Percentiles rank a stretch among this genome's conserved stretches.
These are phyloP conservation scores for Fraxinus floribunda DNA, from an alignment of 305 asterid species.

Conservation along the genomic window DNA sequence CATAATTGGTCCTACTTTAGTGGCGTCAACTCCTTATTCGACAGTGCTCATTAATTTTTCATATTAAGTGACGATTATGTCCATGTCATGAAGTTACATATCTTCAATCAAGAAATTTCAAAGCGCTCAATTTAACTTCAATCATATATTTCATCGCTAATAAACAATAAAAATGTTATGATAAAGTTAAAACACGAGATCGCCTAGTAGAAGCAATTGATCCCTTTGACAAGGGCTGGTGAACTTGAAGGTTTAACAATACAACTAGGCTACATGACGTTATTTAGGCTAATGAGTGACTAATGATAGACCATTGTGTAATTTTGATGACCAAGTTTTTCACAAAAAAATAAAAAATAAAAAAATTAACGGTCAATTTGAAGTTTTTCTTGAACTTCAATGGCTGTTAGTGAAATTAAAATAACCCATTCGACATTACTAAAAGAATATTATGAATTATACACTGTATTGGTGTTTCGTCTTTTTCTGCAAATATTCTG, in stretches of 20 bases:
- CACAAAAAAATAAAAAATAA: background rate
- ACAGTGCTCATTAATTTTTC: background rate
- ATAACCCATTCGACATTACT: background rate
- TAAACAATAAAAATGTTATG: background rate
- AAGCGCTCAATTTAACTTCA: background rate
- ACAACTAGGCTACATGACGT: background rate
- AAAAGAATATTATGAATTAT: background rate
- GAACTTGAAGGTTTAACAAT: background rate
- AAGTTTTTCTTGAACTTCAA: background rate
- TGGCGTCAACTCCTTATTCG: background rate
- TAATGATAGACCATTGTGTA: background rate
- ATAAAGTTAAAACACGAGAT: background rate
- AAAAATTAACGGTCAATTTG: background rate
- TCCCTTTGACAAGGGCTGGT: background rate
- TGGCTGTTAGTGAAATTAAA: background rate
- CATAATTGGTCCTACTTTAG: background rate
- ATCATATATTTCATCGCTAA: background rate
- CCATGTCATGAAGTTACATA: background rate
- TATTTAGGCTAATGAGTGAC: background rate
- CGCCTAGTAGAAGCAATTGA: background rate
- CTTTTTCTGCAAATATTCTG: background rate
- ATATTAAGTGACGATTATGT: background rate
- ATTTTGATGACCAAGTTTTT: background rate
- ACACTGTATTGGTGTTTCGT: background rate
- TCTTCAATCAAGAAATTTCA: background rate